phyloP scores from a whole-genome alignment of 768 basidiomycete species.

The Pholiota microspora region DNA sequence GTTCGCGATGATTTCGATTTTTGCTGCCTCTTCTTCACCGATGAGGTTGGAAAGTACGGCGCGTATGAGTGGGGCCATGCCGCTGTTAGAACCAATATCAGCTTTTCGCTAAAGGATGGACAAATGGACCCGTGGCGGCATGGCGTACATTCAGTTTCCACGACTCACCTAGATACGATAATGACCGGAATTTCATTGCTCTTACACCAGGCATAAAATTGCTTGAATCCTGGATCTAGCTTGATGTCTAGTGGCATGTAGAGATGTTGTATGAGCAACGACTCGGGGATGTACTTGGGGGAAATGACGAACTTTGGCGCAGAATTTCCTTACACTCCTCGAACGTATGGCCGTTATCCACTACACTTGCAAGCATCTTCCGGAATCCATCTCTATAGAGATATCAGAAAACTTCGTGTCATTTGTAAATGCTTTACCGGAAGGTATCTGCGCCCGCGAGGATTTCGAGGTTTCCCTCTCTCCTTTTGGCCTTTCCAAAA shows the following conservation, averaged over 20 bases:
- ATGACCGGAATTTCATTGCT: constrained; percentile 79
- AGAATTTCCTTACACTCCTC: constrained; percentile 83
- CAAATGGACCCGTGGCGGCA: constrained; percentile 2
- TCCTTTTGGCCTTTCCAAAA: constrained; percentile 72
- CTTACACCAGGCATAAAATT: constrained; percentile 86
- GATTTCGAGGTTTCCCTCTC: constrained; percentile 71
- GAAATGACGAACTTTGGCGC: constrained; percentile 51
- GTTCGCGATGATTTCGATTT: constrained; percentile 94
- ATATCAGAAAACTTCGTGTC: not conserved
- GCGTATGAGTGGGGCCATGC: constrained; percentile 93
- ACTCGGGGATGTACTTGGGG: not conserved
- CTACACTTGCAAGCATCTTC: constrained; percentile 81
- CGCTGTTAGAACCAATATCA: constrained; percentile 40
- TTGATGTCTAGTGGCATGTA: constrained; percentile 59
- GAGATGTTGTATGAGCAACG: not conserved
- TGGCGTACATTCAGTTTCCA: not conserved
- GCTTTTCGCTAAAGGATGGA: not conserved
- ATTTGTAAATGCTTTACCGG: constrained; percentile 39
- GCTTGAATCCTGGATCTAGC: constrained; percentile 86
- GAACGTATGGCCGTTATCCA: constrained; percentile 71
- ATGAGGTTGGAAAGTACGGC: constrained; percentile 84
- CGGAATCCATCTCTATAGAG: constrained; percentile 76
- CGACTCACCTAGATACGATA: constrained; percentile 81
- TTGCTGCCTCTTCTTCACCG: constrained; percentile 64
- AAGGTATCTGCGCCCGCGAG: constrained; percentile 68